Evolutionary conservation across 2,329 filamentous ascomycete species (phyloP), one percentile per base, ranked within the genome.

Genomic region (Colletotrichum sidae): DNA sequence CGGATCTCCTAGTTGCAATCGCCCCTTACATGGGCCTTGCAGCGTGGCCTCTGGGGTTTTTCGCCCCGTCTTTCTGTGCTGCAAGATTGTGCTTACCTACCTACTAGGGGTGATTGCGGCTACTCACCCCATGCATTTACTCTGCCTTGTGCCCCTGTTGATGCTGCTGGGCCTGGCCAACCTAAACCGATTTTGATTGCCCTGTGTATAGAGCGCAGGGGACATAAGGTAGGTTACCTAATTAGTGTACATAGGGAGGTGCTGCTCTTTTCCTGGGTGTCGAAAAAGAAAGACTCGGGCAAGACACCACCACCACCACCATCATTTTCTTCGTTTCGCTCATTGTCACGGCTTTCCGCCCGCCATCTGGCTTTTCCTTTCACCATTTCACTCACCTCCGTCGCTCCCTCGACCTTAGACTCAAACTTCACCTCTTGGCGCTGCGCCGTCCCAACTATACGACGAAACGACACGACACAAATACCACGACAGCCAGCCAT

Each of bases 271-370:
- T 53, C 55, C 38, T 51, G 47, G 39, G 34, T 42, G 51, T 62
- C 63, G 58, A 38, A 63, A 65, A 62, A 65, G 58, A 8, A 62
- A 63, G 4, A 41, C 57, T 52, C 63, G 49, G 58, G 46, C 63
- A 44, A 65, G 54, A 65, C 54, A 45, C 58, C 38, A 55, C 11
- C 34, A 39, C 17, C 41, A 13, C 47, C 33, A 39, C 25, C 6
- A 37, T n/a, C 37, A 13, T 38, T 42, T 44, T 49, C 60, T 67
- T 59, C 61, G 49, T 6, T 55, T 57, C 57, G 53, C 45, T 58
- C 63, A 54, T 62, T 63, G 45, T 51, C 59, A 57, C 54, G 64
- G 60, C 63, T 41, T 42, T 25, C 25, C 25, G 46, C 42, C 44
- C 52, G 55, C 57, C 58, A 67, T 58, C 35, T 41, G 49, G 49